Evolutionary conservation across 73 alveolate genomes (phyloP).

Genomic region (Paramecium sonneborni): DNA sequence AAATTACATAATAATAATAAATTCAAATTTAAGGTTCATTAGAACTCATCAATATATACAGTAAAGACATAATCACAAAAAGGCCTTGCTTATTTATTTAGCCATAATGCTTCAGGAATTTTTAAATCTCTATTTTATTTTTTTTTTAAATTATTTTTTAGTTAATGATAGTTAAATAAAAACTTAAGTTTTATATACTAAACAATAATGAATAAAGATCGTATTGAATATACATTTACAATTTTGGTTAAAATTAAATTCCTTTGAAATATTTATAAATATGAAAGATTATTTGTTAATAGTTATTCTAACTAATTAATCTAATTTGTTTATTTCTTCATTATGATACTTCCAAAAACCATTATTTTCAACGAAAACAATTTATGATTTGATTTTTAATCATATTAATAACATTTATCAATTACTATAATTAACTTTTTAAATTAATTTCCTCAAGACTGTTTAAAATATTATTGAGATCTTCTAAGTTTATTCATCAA

Average conservation of each 20-base stretch:
- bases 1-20: background rate
- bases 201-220: background rate
- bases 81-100: background rate
- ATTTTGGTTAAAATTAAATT: background rate
- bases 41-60: background rate
- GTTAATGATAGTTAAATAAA: background rate
- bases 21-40: background rate
- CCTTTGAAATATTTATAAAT: background rate
- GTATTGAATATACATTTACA: background rate
- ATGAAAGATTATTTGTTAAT: background rate
- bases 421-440: no score
- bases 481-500: background rate
- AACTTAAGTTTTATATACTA: background rate
- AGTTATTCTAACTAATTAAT: background rate
- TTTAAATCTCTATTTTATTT: no score
- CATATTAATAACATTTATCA: no score
- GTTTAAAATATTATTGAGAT: no score
- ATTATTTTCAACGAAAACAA: background rate
- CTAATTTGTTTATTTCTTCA: background rate
- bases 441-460: no score
- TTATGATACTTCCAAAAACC: background rate
- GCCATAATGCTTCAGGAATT: no score
- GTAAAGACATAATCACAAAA: background rate
- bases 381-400: background rate
- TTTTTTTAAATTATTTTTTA: background rate